Evolutionary conservation across 305 asterid genomes (phyloP), one percentile per base, ranked within the genome.

Genomic region (Caryopteris hybrid): DNA sequence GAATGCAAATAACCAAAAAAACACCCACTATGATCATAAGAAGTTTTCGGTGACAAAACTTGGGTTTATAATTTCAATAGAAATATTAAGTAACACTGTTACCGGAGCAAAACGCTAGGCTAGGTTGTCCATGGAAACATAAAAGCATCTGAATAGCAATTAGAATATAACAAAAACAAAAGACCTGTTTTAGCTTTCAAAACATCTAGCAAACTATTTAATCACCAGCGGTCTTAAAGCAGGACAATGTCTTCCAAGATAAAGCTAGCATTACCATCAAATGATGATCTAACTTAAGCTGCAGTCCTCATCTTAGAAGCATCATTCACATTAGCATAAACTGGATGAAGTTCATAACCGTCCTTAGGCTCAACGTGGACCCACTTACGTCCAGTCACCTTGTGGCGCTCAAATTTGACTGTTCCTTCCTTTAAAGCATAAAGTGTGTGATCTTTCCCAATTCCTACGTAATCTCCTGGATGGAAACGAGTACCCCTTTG

Each of bases 401-500:
- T 91, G 81, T 86, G 70, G 8, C 48, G 78, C 80, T 92, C 98
- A 72, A 92, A 90, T 73, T 85, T 90, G 61, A 86, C 97, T 13
- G 74, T 33, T 0, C 97, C 96, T 84, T 90, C 96, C 81, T 85
- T 92, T 13, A 92, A 47, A 60, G 98, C 96, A 46, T 83, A 90
- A 18, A 92, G 83, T 1, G 97, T 92, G 87, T 92, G 97, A 77
- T 92, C 97, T 78, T 70, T 88, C 33, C 98, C 96, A 4, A 92
- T 86, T 4, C 96, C 96, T 64, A 92, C 98, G 27, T 86, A 90
- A 50, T 88, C 74, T 57, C 98, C 98, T 0, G 98, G 98, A 82
- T 92, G 97, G 76, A 92, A 92, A 13, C 95, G 90, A 12, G 98
- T 90, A 18, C 96, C 97, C 81, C 98, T 88, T 83, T 92, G 98